phyloP scores from a whole-genome alignment of 805 yeast genomes.

The Zygotorulaspora sp. region DNA sequence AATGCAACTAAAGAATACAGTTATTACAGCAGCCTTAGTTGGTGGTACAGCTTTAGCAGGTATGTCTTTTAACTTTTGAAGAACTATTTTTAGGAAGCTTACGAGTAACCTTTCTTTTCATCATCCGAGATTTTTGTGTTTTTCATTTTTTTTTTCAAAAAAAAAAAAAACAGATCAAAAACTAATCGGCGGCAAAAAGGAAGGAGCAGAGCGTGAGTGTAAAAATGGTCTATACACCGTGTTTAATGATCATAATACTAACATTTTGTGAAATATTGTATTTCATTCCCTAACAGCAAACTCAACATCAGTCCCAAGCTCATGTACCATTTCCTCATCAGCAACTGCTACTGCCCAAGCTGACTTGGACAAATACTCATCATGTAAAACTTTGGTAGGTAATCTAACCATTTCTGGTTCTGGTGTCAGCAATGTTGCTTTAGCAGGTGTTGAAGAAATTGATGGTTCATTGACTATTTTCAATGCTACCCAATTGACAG shows the following conservation, averaged over 20 bases:
- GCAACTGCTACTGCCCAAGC: conserved; percentile 75
- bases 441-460: conserved; percentile 71
- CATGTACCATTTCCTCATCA: conserved; percentile 58
- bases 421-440: conserved; percentile 51
- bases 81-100: too few species aligned
- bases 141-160: too few species aligned
- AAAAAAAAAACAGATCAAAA: too few species aligned
- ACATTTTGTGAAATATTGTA: not conserved
- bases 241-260: too few species aligned
- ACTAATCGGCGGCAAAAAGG: too few species aligned
- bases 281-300: conserved; percentile 35
- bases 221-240: too few species aligned
- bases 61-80: conserved; percentile 20
- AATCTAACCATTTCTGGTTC: conserved; percentile 65
- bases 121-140: too few species aligned
- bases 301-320: conserved; percentile 49
- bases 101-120: too few species aligned
- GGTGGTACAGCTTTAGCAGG: conserved; percentile 46
- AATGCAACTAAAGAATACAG: conserved; percentile 53
- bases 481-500: conserved; percentile 58
- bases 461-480: conserved; percentile 68
- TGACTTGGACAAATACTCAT: conserved; percentile 66
- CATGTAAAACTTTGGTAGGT: conserved; percentile 80
- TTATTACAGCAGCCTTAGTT: conserved; percentile 46
- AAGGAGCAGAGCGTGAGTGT: too few species aligned